Evolutionary conservation across 139 green algal species (phyloP), one percentile per base, ranked within the genome.

Genomic region (Tetradesmus lagerheimii): DNA sequence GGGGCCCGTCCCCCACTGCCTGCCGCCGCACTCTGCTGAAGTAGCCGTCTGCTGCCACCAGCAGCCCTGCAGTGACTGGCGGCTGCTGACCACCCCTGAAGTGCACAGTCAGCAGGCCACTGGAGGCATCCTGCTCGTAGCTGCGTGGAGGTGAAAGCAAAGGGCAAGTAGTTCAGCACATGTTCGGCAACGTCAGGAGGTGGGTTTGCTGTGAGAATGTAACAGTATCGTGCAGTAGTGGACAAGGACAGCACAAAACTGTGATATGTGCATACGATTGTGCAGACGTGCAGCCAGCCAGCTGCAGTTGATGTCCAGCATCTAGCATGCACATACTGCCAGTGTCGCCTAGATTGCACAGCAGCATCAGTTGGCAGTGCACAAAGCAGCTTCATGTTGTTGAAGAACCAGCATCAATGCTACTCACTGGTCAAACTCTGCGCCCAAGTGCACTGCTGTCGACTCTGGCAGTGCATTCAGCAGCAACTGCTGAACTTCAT

Each of bases 21-120:
- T 93, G 87, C 38, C 89, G n/a, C 23, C 91, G 45, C 1, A 93
- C 77, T 39, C 47, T 67, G 62, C 82, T 90, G 83, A 93, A 93
- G 37, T 90, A 90, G 80, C 57, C 91, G 37, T 77, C 83, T 20
- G 83, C 57, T n/a, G 83, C 57, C 53, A 88, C 57, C 53, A 88
- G 62, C 50, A 78, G 53, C 15, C 34, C 31, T 31, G 37, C 57
- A 31, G 35, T 20, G 31, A 88, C 83, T 0, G 62, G 37, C 53
- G 53, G 53, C 53, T 66, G 53, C 45, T 57, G 45, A 12, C 45
- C 1, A 0, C 45, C 45, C 45, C 45, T 9, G 45, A 57, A 57
- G 1, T 66, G 53, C 53, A 66, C 53, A 66, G 53, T 66, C 53
- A 66, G 53, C 53, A 66, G 53, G 3, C 53, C 53, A 66, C 12